phyloP scores from a whole-genome alignment of 352 stramenopile genomes.

The Sclerospora graminicola region DNA sequence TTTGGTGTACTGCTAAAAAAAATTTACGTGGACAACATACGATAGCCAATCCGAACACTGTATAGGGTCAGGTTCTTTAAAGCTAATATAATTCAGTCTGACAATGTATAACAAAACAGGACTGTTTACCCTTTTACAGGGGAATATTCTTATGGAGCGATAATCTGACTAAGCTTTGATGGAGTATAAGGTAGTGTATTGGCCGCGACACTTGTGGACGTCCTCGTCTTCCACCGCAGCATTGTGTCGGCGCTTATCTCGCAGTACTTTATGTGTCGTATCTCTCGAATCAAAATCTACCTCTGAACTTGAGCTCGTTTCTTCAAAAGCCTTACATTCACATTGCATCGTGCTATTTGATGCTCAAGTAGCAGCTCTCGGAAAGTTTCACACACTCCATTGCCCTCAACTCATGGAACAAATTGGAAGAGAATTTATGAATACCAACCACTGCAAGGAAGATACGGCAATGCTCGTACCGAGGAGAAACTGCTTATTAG shows the following conservation, averaged over 20 bases:
- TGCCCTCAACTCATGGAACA: slow-evolving; percentile 10
- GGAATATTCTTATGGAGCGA: too few relatives aligned
- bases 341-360: slow-evolving; percentile 22
- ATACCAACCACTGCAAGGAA: not conserved
- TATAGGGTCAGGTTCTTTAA: too few relatives aligned
- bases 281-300: slow-evolving; percentile 5
- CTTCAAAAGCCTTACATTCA: not conserved
- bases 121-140: too few relatives aligned
- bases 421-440: slow-evolving; percentile 5
- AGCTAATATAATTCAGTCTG: too few relatives aligned
- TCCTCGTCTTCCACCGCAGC: slow-evolving; percentile 1
- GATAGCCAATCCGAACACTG: too few relatives aligned
- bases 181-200: slow-evolving; percentile 29
- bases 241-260: slow-evolving; percentile 13
- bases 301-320: slow-evolving; percentile 5
- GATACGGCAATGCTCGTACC: not conserved
- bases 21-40: too few relatives aligned
- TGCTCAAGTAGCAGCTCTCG: slow-evolving; percentile 9
- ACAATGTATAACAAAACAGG: too few relatives aligned
- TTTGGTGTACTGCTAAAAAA: too few relatives aligned
- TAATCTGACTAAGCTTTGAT: slow-evolving; percentile 1
- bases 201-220: slow-evolving; percentile 24
- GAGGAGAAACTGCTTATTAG: not conserved
- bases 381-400: slow-evolving; percentile 13
- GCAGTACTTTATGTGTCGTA: slow-evolving; percentile 24